Base-by-base conservation (phyloP, 1,284 basidiomycete species). In the Moesziomyces aphidis region DNA sequence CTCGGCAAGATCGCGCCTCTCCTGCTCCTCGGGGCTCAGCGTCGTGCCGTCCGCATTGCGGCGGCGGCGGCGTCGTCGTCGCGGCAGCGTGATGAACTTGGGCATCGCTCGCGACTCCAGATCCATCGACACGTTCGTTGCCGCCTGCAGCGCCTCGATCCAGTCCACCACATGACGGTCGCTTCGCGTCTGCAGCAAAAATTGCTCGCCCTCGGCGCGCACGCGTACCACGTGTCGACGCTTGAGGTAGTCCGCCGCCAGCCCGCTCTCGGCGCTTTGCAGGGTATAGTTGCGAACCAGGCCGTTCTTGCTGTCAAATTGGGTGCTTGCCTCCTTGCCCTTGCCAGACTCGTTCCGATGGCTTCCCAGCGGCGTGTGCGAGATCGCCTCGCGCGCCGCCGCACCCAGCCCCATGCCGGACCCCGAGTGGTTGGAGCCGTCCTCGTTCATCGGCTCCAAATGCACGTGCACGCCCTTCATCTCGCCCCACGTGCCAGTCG, bases 131-230 rank as follows among this genome's bases (percentile, higher is more conserved):
- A 98, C 91, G 85, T 97, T 97, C n/a, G 93, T 91, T 1, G 93
- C 92, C 44, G 95, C 92, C 87, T 98, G 95, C 60, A 98, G 88
- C 15, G 91, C 95, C 90, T 99, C 96, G 78, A 99, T 96, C 94
- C 95, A 96, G 75, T 93, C 90, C 48, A 99, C 93, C 10, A 97
- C 94, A 49, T 91, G 90, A 42, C 90, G 88, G 49, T 95, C 91
- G 83, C 93, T 92, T 56, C 89, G 90, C 3, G 93, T 93, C 86
- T 99, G 97, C 71, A 99, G 83, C 82, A 99, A 87, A 85, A 99
- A 99, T 87, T 99, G 96, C 87, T 99, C 93, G 15, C 95, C 95
- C 84, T 96, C 94, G 77, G 94, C 88, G 61, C 97, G 87, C 36
- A 98, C 90, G 26, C 96, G 89, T n/a, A 99, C 94, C 43, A 98